Conservation (phyloP, 106 monocot genomes). For the Phalaenopsis equestris region DNA sequence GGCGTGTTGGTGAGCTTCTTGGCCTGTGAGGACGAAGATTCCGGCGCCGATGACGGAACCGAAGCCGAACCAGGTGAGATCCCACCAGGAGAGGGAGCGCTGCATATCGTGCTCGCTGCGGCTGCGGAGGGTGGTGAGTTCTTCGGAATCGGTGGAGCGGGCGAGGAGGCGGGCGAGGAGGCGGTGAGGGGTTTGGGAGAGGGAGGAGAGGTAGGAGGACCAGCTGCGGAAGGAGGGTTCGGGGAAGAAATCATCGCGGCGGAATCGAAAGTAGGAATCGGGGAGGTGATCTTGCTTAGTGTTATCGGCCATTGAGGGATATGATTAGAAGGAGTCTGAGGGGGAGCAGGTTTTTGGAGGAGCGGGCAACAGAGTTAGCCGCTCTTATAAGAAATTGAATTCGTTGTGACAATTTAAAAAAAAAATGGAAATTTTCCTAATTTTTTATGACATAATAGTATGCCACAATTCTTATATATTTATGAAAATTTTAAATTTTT, state of each 20-base stretch:
- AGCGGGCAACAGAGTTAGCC: no score
- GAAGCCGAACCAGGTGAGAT: conserved; percentile 72
- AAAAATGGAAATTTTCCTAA: no score
- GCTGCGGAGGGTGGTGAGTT: conserved; percentile 27
- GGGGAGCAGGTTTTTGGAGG: no score
- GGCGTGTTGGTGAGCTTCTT: conserved; percentile 48
- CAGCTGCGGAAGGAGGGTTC: conserved; percentile 49
- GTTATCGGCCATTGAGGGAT: not conserved
- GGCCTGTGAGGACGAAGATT: conserved; percentile 73
- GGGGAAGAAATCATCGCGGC: conserved; percentile 58
- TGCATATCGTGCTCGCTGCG: conserved; percentile 37
- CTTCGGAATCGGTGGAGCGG: conserved; percentile 34
- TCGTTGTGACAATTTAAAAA: no score
- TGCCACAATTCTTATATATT: no score
- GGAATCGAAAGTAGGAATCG: conserved; percentile 45
- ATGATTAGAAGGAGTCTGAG: no score
- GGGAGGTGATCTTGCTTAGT: not conserved
- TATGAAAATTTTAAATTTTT: no score
- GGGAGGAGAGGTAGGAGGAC: conserved; percentile 34
- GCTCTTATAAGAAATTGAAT: no score
- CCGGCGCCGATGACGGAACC: conserved; percentile 69
- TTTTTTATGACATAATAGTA: no score
- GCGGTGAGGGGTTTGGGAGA: conserved; percentile 31
- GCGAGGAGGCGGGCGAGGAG: conserved; percentile 30
- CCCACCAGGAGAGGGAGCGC: conserved; percentile 68